phyloP scores from a whole-genome alignment of 2,329 filamentous ascomycete genomes.

The Cylindrodendrum hubeiense region DNA sequence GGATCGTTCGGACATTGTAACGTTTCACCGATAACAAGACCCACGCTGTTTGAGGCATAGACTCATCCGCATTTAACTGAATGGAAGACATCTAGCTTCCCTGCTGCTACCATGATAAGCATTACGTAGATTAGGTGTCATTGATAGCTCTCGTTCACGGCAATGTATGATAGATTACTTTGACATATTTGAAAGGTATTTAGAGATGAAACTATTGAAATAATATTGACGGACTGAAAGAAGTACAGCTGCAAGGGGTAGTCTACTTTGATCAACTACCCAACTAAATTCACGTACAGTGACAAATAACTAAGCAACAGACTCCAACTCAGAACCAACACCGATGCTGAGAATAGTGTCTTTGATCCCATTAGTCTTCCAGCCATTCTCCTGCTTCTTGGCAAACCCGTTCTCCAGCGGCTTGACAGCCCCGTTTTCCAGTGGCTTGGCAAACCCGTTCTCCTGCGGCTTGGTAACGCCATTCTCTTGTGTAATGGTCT shows the following conservation, averaged over 20 bases:
- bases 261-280: background rate
- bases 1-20: background rate
- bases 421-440: background rate
- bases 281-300: background rate
- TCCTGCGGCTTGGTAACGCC: background rate
- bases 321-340: background rate
- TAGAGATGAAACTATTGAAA: no score
- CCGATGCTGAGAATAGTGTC: background rate
- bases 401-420: background rate
- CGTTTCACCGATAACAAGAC: background rate
- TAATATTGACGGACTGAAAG: background rate
- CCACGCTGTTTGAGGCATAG: no score
- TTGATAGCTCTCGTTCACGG: no score
- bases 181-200: no score
- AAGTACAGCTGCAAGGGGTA: background rate
- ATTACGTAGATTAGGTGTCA: no score
- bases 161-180: no score
- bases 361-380: background rate
- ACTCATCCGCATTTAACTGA: no score
- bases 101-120: no score
- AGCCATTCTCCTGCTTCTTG: conserved; percentile 3
- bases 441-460: background rate
- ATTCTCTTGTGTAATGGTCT: background rate
- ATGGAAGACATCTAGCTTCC: no score
- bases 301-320: background rate